Conservation (phyloP, 805 yeast species). For the Pichia membranifaciens region DNA sequence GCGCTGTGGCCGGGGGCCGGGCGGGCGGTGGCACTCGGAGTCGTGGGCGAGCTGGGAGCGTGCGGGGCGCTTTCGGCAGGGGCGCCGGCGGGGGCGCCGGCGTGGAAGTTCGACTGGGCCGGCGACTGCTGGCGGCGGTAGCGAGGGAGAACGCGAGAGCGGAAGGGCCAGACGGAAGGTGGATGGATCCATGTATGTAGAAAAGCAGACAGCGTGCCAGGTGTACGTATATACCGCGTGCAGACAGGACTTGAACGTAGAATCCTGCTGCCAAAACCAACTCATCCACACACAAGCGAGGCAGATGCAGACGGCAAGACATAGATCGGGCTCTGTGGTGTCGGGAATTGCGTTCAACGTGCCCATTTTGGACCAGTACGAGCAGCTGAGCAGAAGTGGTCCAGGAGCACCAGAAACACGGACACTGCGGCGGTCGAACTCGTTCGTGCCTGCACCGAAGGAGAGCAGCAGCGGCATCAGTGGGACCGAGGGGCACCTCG, state of each 20-base stretch:
- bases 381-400: not conserved
- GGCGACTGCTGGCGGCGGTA: not conserved
- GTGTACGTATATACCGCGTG: too few relatives aligned
- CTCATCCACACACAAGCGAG: too few relatives aligned
- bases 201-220: too few relatives aligned
- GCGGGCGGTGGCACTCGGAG: not conserved
- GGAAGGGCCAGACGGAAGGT: too few relatives aligned
- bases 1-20: conserved; percentile 1
- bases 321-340: conserved; percentile 58
- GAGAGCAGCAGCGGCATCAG: too few relatives aligned
- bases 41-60: not conserved
- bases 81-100: not conserved
- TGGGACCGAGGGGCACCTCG: too few relatives aligned
- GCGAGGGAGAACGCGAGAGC: not conserved
- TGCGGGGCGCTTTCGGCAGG: not conserved
- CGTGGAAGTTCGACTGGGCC: conserved; percentile 1
- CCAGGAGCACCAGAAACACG: not conserved
- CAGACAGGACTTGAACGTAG: too few relatives aligned
- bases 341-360: conserved; percentile 52
- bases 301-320: conserved; percentile 29
- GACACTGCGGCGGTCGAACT: not conserved
- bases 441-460: too few relatives aligned
- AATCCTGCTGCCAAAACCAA: too few relatives aligned
- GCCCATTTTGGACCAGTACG: conserved; percentile 32
- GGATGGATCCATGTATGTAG: too few relatives aligned